Evolutionary conservation across 2,329 filamentous ascomycete species (phyloP), one percentile per base, ranked within the genome.

Genomic region (Acephala macrosclerotiorum): DNA sequence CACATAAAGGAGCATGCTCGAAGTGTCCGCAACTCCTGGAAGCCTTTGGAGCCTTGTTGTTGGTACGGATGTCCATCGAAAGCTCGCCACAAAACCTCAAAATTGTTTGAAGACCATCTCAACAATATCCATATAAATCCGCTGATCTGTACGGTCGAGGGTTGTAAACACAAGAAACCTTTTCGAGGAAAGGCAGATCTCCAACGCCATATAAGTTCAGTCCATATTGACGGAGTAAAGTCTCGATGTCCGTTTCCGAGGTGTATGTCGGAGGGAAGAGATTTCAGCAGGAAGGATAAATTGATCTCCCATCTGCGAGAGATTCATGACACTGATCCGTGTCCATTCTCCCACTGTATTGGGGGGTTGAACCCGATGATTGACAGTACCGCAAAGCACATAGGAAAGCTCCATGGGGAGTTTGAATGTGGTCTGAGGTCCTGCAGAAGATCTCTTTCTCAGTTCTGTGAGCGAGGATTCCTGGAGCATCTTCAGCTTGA

Each of bases 141-240:
- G 33, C 20, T 57, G 33, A 38, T 57, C 36, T 57, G 55, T 38
- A 38, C 33, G 11, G 18, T 35, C 16, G 55, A 57, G 9, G 55
- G 55, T 22, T 57, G 55, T 20, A 20, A 18, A 38, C 55, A 57
- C 25, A 57, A 57, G 20, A 36, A 12, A 12, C 55, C 55, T 16
- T 57, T 57, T 40, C 33, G 55, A 57, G 55, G 55, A 9, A 57
- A 57, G 33, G 55, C 55, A 6, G 55, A 57, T 57, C 55, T 57
- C 14, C 55, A 57, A 40, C 29, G 55, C 18, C 55, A 57, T 38
- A 57, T 57, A 35, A 40, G 14, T 29, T 35, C 55, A 9, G 35
- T 57, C 8, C 55, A 57, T 25, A 57, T 36, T 6, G 55, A 57
- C 3, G 20, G 35, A 6, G 6, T 18, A 18, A 57, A 57, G 55